Evolutionary conservation across 140 eudicot species (phyloP).

Genomic region (Anethum foeniculum): DNA sequence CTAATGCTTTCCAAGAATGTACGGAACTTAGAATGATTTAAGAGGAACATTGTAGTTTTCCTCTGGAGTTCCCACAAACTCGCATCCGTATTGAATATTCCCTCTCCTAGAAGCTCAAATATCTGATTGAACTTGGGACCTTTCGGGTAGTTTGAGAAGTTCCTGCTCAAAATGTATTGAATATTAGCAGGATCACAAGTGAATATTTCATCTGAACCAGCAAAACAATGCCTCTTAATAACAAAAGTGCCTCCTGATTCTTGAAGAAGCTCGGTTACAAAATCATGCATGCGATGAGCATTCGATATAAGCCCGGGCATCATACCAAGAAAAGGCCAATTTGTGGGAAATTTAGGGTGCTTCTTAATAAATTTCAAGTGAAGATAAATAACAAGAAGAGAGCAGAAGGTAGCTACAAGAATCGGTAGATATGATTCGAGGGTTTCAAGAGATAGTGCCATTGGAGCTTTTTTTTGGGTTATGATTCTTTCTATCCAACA

Average conservation of each 20-base stretch:
- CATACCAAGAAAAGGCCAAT: conserved; percentile 17
- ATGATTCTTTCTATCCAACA: neutral
- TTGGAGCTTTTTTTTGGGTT: neutral
- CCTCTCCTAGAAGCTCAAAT: neutral
- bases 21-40: neutral
- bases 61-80: conserved; percentile 5
- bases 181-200: conserved; percentile 8
- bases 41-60: neutral
- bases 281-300: conserved; percentile 19
- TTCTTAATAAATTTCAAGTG: neutral
- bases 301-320: neutral
- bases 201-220: neutral
- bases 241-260: neutral
- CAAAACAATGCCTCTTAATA: neutral
- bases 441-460: neutral
- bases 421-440: neutral
- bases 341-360: neutral
- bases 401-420: neutral
- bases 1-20: neutral
- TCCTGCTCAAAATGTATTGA: conserved; percentile 9
- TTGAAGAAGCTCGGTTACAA: neutral
- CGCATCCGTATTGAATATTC: neutral
- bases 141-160: conserved; percentile 8
- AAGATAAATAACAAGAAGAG: neutral
- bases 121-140: conserved; percentile 7